A percentile compares a stretch with the other conserved stretches of the same genome.
Evolutionary conservation across 2,329 filamentous ascomycete genomes (phyloP).

Genomic region (Lachnellula arida): DNA sequence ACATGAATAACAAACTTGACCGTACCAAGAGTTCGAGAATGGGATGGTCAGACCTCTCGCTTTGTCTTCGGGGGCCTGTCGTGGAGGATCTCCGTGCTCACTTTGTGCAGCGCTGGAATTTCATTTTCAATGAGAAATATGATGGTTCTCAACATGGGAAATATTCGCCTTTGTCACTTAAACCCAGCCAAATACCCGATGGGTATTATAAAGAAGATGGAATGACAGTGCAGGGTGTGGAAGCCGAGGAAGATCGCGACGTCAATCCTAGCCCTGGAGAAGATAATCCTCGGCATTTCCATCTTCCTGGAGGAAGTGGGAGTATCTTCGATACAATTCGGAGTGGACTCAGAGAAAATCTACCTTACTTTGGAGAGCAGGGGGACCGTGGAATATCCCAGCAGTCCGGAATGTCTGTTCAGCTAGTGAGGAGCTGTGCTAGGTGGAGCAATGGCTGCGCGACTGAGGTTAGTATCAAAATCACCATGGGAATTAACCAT

Average conservation of each 20-base stretch:
- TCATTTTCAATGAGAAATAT: conserved; percentile 83
- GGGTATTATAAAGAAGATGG: conserved; percentile 26
- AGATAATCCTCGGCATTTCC: conserved; percentile 4
- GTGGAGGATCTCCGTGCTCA: conserved; percentile 71
- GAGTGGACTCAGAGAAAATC: neutral
- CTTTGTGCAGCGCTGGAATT: conserved; percentile 88
- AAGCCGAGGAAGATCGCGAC: neutral
- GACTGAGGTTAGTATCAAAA: conserved; percentile 42
- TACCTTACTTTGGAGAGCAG: neutral
- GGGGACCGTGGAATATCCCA: neutral
- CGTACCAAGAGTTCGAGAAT: conserved; percentile 75
- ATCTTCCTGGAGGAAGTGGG: conserved; percentile 11
- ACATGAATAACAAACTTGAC: conserved; percentile 82
- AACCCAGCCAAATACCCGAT: conserved; percentile 16
- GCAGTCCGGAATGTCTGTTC: conserved; percentile 25
- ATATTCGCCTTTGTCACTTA: conserved; percentile 34
- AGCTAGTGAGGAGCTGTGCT: conserved; percentile 40
- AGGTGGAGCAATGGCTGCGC: conserved; percentile 57
- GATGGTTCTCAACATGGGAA: conserved; percentile 42
- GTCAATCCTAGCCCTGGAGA: conserved; percentile 5
- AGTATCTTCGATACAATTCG: conserved; percentile 15
- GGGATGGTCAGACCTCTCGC: conserved; percentile 86
- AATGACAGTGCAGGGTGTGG: conserved; percentile 9
- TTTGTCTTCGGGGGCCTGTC: conserved; percentile 70
- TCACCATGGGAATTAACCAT: conserved; percentile 14